Percentiles rank a stretch among this genome's conserved stretches.
These are phyloP conservation scores for Conoideocrella luteorostrata DNA, from an alignment of 2,329 filamentous ascomycete genomes.

Conservation along the genomic window DNA sequence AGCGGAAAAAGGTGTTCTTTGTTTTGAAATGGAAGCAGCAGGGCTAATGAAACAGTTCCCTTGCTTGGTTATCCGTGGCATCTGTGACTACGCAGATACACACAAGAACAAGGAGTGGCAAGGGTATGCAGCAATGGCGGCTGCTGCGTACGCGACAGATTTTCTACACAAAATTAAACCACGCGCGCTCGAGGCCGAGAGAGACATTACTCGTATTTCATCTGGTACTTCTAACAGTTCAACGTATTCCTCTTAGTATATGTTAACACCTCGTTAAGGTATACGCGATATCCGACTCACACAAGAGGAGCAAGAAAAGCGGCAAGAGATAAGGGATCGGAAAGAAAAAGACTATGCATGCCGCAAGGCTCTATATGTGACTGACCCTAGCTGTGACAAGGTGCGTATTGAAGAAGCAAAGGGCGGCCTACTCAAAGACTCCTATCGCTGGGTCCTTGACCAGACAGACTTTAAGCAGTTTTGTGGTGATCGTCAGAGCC, in stretches of 20 bases:
- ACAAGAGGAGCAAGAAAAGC: slow-evolving; percentile 12
- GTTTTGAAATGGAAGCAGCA: no score
- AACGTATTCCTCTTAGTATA: no score
- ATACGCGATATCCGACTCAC: no score
- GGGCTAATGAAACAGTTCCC: not conserved
- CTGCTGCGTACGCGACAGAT: no score
- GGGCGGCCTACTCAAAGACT: slow-evolving; percentile 25
- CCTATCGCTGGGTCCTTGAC: slow-evolving; percentile 29
- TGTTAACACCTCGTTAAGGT: no score
- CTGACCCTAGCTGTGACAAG: slow-evolving; percentile 28
- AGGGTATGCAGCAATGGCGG: no score
- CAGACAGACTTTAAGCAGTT: slow-evolving; percentile 20
- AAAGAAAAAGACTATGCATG: slow-evolving; percentile 16
- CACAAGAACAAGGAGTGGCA: not conserved
- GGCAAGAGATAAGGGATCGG: slow-evolving; percentile 9
- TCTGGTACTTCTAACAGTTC: no score
- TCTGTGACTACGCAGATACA: not conserved
- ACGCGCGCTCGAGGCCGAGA: no score
- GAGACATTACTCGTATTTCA: no score
- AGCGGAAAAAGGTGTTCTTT: slow-evolving; percentile 7
- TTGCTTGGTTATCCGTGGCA: not conserved
- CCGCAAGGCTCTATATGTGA: slow-evolving; percentile 17
- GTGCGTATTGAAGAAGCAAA: slow-evolving; percentile 27
- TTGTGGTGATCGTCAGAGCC: slow-evolving; percentile 13
- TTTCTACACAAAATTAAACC: no score